Evolutionary conservation across 345 rosid species (phyloP).

Genomic region (Mallotus nudiflorus): DNA sequence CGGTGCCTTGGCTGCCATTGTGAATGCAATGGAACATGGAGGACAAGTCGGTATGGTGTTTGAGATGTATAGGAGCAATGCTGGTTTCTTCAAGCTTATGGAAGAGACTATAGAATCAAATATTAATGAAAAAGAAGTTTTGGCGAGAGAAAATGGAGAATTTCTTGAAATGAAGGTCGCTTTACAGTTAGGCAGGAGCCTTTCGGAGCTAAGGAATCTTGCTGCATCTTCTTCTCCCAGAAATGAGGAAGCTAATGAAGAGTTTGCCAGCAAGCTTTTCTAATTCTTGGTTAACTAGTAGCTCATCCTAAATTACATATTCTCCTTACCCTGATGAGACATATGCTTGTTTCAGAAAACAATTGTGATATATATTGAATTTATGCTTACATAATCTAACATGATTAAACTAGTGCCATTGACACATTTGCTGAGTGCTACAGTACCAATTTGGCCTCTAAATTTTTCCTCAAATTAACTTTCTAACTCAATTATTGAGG

Average conservation of each 20-base stretch:
- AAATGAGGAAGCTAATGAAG: slow-evolving; percentile 24
- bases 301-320: too few relatives aligned
- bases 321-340: too few relatives aligned
- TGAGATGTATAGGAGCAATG: slow-evolving; percentile 51
- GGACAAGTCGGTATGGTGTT: slow-evolving; percentile 56
- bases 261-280: slow-evolving; percentile 48
- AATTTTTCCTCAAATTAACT: too few relatives aligned
- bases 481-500: too few relatives aligned
- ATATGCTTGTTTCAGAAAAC: too few relatives aligned
- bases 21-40: slow-evolving; percentile 43
- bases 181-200: slow-evolving; percentile 48
- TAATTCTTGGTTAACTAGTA: slow-evolving; percentile 9
- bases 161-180: slow-evolving; percentile 44
- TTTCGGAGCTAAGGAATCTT: slow-evolving; percentile 41
- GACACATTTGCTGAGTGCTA: too few relatives aligned
- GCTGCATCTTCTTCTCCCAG: slow-evolving; percentile 22
- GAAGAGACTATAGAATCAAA: slow-evolving; percentile 34
- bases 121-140: slow-evolving; percentile 20
- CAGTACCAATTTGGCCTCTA: too few relatives aligned
- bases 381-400: too few relatives aligned
- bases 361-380: too few relatives aligned
- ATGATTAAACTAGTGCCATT: too few relatives aligned
- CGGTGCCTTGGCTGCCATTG: slow-evolving; percentile 36
- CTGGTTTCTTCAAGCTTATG: slow-evolving; percentile 39
- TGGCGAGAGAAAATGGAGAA: slow-evolving; percentile 38